Base-by-base conservation (phyloP, 2,329 filamentous ascomycete genomes). In the Ophiostoma populinum region DNA sequence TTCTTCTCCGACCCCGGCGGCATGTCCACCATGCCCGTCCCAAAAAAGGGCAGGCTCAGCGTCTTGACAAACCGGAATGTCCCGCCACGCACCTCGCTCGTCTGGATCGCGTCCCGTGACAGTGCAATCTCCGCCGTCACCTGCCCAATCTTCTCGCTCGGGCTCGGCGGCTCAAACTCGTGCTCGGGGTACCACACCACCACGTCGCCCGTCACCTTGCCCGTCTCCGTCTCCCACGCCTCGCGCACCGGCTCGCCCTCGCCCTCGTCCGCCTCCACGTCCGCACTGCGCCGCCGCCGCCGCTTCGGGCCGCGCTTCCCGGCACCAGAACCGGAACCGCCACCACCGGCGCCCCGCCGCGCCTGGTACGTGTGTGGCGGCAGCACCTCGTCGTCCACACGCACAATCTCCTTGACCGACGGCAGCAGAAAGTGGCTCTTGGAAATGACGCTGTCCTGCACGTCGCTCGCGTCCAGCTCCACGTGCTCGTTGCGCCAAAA, bases 61-160 rank as follows among this genome's bases (percentile, higher is more conserved):
- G 87, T 79, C 60, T 94, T 95, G 22, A 81, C 80, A 51, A 92
- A 95, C 38, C 72, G 70, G 63, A 95, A 95, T 4, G 72, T 73
- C 13, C 77, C 76, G 48, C 67, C 63, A 36, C 63, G 63, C 42
- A 75, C 70, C 39, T 70, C 64, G 17, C 60, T 59, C 17, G 70
- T 69, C 44, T 69, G 56, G 35, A 77, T 67, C 2, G 67, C 66
- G 6, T 59, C 53, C 36, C 60, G 63, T 35, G 62, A 63, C 37
- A 76, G 58, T 30, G 71, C 71, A 21, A 75, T 56, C 38, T 67
- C 62, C 35, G 72, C 63, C 21, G 67, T 61, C 10, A 56, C 56
- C 32, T 71, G 54, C 34, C 65, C 65, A 31, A 69, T 59, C 32
- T 64, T 54, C 42, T 74, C 70, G 36, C 68, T 65, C 12, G 64